Conservation (phyloP, 2,329 filamentous ascomycete genomes). For the Xylariaceae sp. region DNA sequence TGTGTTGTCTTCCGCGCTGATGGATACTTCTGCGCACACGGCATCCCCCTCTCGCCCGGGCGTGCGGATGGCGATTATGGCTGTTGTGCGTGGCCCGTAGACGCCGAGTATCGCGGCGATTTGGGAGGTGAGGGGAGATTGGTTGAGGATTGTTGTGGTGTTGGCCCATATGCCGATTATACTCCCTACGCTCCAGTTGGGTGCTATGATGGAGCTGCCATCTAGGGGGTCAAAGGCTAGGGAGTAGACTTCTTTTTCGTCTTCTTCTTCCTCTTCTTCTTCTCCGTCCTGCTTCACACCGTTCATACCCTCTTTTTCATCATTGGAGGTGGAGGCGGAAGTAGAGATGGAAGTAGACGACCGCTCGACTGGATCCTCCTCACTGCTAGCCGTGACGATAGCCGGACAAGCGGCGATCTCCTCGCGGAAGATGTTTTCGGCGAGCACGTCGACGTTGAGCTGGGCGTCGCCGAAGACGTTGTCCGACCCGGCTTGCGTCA, state of each 20-base stretch:
- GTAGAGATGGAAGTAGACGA: background rate
- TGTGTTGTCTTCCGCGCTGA: constrained; percentile 25
- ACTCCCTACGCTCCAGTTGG: constrained; percentile 54
- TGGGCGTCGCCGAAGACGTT: constrained; percentile 57
- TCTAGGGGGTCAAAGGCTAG: constrained; percentile 60
- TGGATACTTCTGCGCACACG: constrained; percentile 48
- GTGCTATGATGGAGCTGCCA: constrained; percentile 54
- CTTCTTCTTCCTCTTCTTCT: too few relatives aligned
- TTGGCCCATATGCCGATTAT: constrained; percentile 57
- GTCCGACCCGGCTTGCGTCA: constrained; percentile 43
- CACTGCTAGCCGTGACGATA: constrained; percentile 50
- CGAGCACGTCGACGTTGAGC: constrained; percentile 51
- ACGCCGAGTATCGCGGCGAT: constrained; percentile 48
- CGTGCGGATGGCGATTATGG: constrained; percentile 48
- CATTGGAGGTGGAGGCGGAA: background rate
- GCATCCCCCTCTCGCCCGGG: constrained; percentile 31
- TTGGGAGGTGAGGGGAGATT: constrained; percentile 36
- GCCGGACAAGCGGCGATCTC: constrained; percentile 40
- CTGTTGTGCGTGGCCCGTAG: constrained; percentile 50
- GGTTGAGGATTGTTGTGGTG: constrained; percentile 39
- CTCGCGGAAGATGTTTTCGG: constrained; percentile 44
- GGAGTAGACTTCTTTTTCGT: constrained; percentile 39
- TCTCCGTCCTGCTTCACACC: too few relatives aligned
- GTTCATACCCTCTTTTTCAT: background rate
- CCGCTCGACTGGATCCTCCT: constrained; percentile 53